Conservation (phyloP, 1,284 basidiomycete species). For the Polyporus tsugae region DNA sequence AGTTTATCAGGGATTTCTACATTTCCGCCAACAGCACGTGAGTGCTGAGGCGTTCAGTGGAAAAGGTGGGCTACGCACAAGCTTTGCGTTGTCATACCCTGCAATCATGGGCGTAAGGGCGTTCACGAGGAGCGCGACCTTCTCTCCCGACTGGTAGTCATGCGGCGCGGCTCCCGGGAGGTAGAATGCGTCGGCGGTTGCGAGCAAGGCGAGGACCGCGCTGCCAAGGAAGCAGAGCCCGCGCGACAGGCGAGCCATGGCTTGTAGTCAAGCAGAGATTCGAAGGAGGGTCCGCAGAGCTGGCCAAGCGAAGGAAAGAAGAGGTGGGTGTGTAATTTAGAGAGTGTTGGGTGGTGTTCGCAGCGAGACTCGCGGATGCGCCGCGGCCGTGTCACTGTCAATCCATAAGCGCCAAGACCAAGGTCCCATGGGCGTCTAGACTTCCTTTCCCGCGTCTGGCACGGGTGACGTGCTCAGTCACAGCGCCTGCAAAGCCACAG, state of each 20-base stretch:
- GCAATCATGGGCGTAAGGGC: conserved; percentile 87
- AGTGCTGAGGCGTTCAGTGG: neutral
- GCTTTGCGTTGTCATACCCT: conserved; percentile 75
- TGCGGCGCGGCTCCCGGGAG: conserved; percentile 83
- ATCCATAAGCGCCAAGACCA: neutral
- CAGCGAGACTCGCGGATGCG: neutral
- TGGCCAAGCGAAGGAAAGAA: neutral
- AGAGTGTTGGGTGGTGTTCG: neutral
- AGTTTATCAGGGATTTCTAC: conserved; percentile 86
- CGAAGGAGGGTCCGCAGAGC: neutral
- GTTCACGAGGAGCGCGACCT: conserved; percentile 85
- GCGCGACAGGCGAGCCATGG: conserved; percentile 21
- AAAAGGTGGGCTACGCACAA: conserved; percentile 56
- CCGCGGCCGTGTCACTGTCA: neutral
- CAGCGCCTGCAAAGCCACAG: conserved; percentile 7
- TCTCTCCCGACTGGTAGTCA: conserved; percentile 76
- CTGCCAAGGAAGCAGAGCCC: conserved; percentile 30
- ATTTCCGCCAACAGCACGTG: conserved; percentile 5
- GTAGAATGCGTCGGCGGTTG: conserved; percentile 62
- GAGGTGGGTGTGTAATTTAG: neutral
- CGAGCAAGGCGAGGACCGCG: conserved; percentile 35
- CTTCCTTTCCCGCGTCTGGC: neutral
- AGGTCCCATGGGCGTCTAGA: neutral
- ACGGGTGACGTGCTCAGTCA: neutral
- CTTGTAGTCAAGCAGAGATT: neutral